A percentile compares a stretch with the other conserved stretches of the same genome.
Conservation (phyloP, 2,329 filamentous ascomycete species). For the Fusarium duplospermum region DNA sequence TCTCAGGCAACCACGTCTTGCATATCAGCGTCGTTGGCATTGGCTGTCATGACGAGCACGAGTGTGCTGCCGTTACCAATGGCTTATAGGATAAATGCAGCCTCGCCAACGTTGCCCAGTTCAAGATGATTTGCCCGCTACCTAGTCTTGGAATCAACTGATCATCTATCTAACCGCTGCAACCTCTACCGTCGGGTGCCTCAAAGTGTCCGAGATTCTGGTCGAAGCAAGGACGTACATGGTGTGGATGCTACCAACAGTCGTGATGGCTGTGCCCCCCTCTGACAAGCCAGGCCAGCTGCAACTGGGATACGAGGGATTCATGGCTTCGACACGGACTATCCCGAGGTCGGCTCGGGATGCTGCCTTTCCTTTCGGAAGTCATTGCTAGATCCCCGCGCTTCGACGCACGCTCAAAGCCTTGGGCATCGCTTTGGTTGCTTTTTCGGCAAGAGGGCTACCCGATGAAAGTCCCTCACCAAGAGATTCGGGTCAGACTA, state of each 20-base stretch:
- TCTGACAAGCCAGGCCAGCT: not conserved
- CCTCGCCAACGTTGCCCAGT: not conserved
- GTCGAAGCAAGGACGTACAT: not conserved
- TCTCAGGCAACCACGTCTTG: not conserved
- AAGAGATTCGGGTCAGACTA: not conserved
- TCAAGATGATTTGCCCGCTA: slow-evolving; percentile 4
- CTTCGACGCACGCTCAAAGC: not conserved
- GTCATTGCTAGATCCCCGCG: not conserved
- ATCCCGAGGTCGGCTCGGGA: not conserved
- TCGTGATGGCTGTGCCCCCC: not conserved
- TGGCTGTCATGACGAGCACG: slow-evolving; percentile 1
- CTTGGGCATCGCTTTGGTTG: not conserved
- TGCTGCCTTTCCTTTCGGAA: not conserved
- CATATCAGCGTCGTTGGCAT: not conserved
- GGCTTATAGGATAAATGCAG: not conserved
- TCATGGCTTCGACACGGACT: not conserved
- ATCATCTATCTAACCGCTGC: slow-evolving; percentile 16
- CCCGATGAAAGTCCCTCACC: slow-evolving; percentile 2
- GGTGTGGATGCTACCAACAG: slow-evolving; percentile 2
- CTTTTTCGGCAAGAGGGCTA: not conserved
- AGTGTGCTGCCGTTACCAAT: slow-evolving; percentile 5
- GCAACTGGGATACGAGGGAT: not conserved
- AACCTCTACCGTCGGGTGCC: slow-evolving; percentile 17
- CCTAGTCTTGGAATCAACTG: slow-evolving; percentile 7
- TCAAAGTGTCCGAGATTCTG: slow-evolving; percentile 6